Evolutionary conservation across 805 yeast species (phyloP).

Genomic region (Schwanniomyces occidentalis): DNA sequence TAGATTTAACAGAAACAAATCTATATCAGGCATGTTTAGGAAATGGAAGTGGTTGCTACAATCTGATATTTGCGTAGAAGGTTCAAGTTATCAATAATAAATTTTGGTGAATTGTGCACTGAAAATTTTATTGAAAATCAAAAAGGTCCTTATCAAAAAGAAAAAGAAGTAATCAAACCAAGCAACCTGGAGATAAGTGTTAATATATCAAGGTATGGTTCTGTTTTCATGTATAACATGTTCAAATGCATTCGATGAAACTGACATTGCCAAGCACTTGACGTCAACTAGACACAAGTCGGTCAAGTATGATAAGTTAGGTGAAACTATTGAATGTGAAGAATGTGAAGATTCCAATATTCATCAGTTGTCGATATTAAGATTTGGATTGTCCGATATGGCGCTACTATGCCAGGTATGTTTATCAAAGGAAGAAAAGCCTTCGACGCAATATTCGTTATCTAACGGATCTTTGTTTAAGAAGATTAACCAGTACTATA

Average conservation of each 20-base stretch:
- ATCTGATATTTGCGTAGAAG: too few species aligned
- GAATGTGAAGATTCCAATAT: constrained; percentile 55
- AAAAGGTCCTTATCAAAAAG: too few species aligned
- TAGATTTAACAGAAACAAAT: too few species aligned
- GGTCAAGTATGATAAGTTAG: constrained; percentile 30
- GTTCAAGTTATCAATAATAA: background rate
- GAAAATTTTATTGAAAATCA: too few species aligned
- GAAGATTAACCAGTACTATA: constrained; percentile 47
- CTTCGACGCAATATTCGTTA: constrained; percentile 51
- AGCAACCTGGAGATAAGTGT: too few species aligned
- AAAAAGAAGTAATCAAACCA: too few species aligned
- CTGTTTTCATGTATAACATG: constrained; percentile 50
- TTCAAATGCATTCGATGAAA: constrained; percentile 29
- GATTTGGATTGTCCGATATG: constrained; percentile 60
- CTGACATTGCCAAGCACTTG: constrained; percentile 52
- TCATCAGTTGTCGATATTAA: constrained; percentile 49
- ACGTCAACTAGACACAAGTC: constrained; percentile 54
- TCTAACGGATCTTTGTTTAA: constrained; percentile 57
- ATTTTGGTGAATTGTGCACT: background rate
- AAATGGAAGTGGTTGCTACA: too few species aligned
- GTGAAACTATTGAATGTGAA: constrained; percentile 53
- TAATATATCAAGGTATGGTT: constrained; percentile 7
- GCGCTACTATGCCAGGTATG: constrained; percentile 49
- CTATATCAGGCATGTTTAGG: too few species aligned
- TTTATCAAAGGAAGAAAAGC: constrained; percentile 43